These are phyloP conservation scores for Neofusicoccum sp. DNA, from an alignment of 2,329 filamentous ascomycete species.

Conservation along the genomic window DNA sequence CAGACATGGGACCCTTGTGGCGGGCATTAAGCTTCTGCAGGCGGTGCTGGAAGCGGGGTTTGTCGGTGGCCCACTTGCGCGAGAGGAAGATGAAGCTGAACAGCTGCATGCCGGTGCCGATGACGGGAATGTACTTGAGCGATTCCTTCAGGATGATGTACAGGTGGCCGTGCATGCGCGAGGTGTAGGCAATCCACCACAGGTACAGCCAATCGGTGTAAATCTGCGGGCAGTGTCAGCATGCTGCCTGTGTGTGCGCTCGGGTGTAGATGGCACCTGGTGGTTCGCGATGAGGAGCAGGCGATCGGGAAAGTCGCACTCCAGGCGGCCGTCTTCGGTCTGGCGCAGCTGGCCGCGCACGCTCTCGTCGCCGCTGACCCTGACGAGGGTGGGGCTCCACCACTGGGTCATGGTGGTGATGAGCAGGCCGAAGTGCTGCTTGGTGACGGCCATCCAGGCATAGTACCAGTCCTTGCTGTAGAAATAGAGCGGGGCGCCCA, in stretches of 20 bases:
- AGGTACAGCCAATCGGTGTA: constrained; percentile 91
- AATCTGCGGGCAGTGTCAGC: constrained; percentile 48
- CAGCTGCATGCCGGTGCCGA: constrained; percentile 81
- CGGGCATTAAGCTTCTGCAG: constrained; percentile 65
- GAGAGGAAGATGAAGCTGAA: constrained; percentile 91
- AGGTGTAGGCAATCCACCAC: constrained; percentile 87
- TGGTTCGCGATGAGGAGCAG: constrained; percentile 83
- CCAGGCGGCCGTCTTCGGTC: constrained; percentile 66
- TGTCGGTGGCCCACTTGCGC: constrained; percentile 82
- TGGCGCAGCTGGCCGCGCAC: constrained; percentile 71
- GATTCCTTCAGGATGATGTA: constrained; percentile 91
- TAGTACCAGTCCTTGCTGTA: constrained; percentile 74
- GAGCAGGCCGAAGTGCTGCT: constrained; percentile 75
- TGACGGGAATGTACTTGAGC: constrained; percentile 75
- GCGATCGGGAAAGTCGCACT: constrained; percentile 76
- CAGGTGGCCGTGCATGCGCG: constrained; percentile 76
- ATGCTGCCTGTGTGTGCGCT: not conserved
- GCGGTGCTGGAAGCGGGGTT: constrained; percentile 70
- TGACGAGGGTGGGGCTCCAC: constrained; percentile 77
- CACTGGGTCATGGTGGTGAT: constrained; percentile 78
- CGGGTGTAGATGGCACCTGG: constrained; percentile 47
- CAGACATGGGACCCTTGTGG: constrained; percentile 39
- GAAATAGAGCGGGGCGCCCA: constrained; percentile 72
- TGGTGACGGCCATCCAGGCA: constrained; percentile 82
- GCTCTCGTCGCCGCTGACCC: constrained; percentile 78